Conservation (phyloP, 2,329 filamentous ascomycete species). For the Cladorrhinum sp. region DNA sequence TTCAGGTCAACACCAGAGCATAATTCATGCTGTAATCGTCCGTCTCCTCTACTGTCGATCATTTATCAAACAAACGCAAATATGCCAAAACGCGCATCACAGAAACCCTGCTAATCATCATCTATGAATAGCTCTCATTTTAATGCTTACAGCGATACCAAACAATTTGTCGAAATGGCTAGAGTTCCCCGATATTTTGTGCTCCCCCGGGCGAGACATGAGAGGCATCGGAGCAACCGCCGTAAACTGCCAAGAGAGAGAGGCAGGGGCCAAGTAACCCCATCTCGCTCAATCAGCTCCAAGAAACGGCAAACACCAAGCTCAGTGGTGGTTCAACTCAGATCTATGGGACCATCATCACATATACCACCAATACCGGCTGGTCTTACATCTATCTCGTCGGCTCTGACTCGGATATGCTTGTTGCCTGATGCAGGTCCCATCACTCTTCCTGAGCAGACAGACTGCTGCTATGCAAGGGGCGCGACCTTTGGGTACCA, state of each 20-base stretch:
- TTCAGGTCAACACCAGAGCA: too few relatives aligned
- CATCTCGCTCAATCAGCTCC: not conserved
- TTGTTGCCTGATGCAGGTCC: not conserved
- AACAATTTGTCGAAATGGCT: not conserved
- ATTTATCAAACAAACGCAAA: not conserved
- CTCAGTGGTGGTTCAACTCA: not conserved
- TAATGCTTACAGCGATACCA: not conserved
- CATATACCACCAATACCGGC: not conserved
- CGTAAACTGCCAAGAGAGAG: not conserved
- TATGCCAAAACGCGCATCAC: not conserved
- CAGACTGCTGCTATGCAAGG: not conserved
- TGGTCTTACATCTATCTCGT: not conserved
- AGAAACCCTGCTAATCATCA: not conserved
- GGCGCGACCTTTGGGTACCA: not conserved
- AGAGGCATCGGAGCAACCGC: not conserved
- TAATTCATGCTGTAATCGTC: too few relatives aligned
- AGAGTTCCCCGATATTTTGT: not conserved
- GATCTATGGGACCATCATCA: not conserved
- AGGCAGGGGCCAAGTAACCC: not conserved
- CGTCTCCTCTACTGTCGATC: not conserved
- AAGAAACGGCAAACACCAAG: not conserved
- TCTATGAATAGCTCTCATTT: not conserved
- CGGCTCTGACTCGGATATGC: not conserved
- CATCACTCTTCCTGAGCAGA: not conserved
- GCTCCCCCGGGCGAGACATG: not conserved